Evolutionary conservation across 192 early-diverging fungal genomes (phyloP).

Genomic region (Allomyces macrogynus): DNA sequence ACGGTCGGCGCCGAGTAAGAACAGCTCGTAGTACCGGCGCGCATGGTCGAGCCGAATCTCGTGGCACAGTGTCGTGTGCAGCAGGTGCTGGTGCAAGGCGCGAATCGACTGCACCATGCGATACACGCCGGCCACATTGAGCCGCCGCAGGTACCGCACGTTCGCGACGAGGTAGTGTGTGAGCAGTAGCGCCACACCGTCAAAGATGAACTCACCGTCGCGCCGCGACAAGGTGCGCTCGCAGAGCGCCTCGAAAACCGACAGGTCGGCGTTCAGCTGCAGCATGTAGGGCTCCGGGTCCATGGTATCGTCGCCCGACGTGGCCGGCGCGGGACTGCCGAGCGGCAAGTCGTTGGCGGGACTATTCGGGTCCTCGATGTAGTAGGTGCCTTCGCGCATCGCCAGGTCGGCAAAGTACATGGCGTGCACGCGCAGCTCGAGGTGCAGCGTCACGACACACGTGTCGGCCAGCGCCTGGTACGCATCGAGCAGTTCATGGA

Average conservation of each 20-base stretch:
- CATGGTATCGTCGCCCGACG: not conserved
- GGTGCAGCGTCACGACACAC: constrained; percentile 57
- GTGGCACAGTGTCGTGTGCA: constrained; percentile 24
- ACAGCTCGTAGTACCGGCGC: constrained; percentile 53
- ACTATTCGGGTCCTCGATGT: not conserved
- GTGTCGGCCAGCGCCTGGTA: constrained; percentile 57
- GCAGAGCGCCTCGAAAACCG: constrained; percentile 52
- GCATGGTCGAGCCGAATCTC: constrained; percentile 47
- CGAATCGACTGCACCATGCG: constrained; percentile 69
- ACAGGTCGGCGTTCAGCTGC: constrained; percentile 56
- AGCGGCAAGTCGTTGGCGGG: not conserved
- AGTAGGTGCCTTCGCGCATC: constrained; percentile 45
- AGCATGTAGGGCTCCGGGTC: constrained; percentile 82
- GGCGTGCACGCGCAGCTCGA: constrained; percentile 67
- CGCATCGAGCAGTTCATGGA: constrained; percentile 29
- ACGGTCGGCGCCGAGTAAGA: constrained; percentile 32
- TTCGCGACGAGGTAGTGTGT: constrained; percentile 44
- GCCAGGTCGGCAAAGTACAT: constrained; percentile 77
- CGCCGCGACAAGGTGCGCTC: constrained; percentile 32
- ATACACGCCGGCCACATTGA: constrained; percentile 43
- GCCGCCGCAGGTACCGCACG: constrained; percentile 39
- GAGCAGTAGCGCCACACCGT: constrained; percentile 57
- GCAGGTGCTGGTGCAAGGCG: constrained; percentile 67
- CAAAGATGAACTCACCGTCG: constrained; percentile 61
- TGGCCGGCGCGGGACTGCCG: constrained; percentile 1